Evolutionary conservation across 495 filamentous ascomycete species (phyloP).

Genomic region (Aspergillus egyptiacus): DNA sequence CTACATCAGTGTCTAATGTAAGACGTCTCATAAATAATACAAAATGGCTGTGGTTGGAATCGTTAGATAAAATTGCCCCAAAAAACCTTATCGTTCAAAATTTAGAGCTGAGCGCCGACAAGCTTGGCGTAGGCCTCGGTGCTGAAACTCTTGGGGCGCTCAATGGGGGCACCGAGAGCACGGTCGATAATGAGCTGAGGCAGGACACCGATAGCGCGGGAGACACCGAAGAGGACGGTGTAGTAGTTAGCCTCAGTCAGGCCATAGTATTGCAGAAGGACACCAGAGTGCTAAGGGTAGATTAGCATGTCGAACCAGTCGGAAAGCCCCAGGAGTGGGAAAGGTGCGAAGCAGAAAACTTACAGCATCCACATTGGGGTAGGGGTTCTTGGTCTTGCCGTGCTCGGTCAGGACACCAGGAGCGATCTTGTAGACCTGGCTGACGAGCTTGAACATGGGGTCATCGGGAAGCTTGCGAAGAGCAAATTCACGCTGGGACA

Average conservation of each 20-base stretch:
- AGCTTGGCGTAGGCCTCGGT: constrained; percentile 96
- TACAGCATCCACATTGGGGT: constrained; percentile 64
- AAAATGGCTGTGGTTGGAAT: constrained; percentile 18
- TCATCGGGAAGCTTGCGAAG: constrained; percentile 87
- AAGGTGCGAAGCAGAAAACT: constrained; percentile 30
- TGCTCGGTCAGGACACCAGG: constrained; percentile 96
- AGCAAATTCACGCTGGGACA: constrained; percentile 93
- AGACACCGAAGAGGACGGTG: constrained; percentile 98
- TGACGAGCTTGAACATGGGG: constrained; percentile 99
- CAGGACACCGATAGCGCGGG: constrained; percentile 93
- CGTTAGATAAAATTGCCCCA: constrained; percentile 10
- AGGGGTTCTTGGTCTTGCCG: constrained; percentile 97
- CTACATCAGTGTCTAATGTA: constrained; percentile 30
- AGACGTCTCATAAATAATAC: constrained; percentile 25
- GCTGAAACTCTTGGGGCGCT: constrained; percentile 91
- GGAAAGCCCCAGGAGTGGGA: constrained; percentile 21
- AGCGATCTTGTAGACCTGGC: constrained; percentile 99
- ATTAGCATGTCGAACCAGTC: constrained; percentile 17
- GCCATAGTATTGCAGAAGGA: constrained; percentile 98
- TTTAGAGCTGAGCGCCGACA: constrained; percentile 83
- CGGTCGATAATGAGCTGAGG: constrained; percentile 99
- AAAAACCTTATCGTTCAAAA: constrained; percentile 11
- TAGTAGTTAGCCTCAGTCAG: constrained; percentile 99
- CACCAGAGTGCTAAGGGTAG: constrained; percentile 70
- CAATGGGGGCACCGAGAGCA: constrained; percentile 68